A percentile compares a stretch with the other conserved stretches of the same genome.
phyloP scores from a whole-genome alignment of 306 rosid species.

The Glycine soja region DNA sequence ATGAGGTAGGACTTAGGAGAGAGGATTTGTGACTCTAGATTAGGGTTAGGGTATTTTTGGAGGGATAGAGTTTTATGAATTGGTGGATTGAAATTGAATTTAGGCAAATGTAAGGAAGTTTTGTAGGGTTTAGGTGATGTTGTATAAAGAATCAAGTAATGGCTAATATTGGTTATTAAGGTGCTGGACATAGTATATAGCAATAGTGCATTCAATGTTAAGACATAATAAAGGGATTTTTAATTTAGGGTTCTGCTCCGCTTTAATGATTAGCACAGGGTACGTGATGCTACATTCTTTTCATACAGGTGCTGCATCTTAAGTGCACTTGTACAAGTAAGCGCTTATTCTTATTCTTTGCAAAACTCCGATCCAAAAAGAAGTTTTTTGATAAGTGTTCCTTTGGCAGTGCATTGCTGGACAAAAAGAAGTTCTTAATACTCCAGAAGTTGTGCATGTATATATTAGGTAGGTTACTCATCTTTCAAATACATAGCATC shows the following conservation, averaged over 20 bases:
- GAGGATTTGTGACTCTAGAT: not conserved
- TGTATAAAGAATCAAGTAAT: not conserved
- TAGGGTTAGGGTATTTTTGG: not conserved
- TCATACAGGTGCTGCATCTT: conserved; percentile 90
- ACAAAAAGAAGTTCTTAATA: no score
- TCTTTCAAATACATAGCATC: no score
- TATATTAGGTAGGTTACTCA: no score
- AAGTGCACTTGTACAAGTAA: conserved; percentile 77
- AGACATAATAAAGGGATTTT: not conserved
- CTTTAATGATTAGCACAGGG: conserved; percentile 77
- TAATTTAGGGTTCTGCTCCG: conserved; percentile 69
- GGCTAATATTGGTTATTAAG: not conserved
- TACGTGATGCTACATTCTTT: conserved; percentile 79
- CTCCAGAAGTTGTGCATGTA: no score
- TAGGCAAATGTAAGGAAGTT: not conserved
- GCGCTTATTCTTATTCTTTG: conserved; percentile 40
- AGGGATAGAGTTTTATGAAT: not conserved
- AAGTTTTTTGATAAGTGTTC: conserved; percentile 41
- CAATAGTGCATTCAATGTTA: not conserved
- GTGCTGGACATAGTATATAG: not conserved
- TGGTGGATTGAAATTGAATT: not conserved
- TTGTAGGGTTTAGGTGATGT: not conserved
- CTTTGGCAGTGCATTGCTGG: conserved; percentile 75
- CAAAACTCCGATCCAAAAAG: conserved; percentile 1
- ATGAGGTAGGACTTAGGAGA: not conserved